Base-by-base conservation (phyloP, 305 asterid species). In the Solanum hybrid region DNA sequence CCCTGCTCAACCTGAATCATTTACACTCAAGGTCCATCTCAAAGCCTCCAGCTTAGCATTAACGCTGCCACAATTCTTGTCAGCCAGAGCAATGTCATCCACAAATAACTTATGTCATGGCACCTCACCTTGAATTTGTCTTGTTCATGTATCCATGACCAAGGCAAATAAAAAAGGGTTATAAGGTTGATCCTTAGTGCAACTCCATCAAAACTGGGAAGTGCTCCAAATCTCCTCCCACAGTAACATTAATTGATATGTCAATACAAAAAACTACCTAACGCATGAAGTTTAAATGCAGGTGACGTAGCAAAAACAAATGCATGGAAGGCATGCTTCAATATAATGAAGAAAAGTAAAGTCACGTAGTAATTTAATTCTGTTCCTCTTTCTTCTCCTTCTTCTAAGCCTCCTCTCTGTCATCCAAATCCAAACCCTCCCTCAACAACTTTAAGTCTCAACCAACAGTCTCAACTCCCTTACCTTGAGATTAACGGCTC, bases 391-490 rank as follows among this genome's bases (percentile, higher is more conserved):
- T 80, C 64, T 40, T 81, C 86, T 40, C 35, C 36, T 81, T 24
- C 86, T 77, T 34, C 83, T 2, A 78, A 78, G 42, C 84, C 84
- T 35, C 24, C 57, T 71, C 90, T 34, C 35, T 76, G 85, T 84
- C 24, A 4, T 74, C 81, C 16, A 84, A 88, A 90, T 81, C 90
- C 83, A 89, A 78, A 81, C 89, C 81, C 81, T 88, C 90, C 75
- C 11, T 83, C 90, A 82, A 82, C 67, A 86, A 84, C 29, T 85
- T 74, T 35, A 90, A n/a, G 89, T 73, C 92, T 88, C 89, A 90
- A 64, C 90, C 57, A 88, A 34, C 13, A 10, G 86, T 26, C 69
- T 81, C 2, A 26, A 51, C 28, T 90, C 57, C 83, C 87, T 42
- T 84, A 90, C 75, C 92, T 83, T 71, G 88, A 31, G 80, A 80